Conservation (phyloP, 345 rosid genomes). For the Anastatica hierochuntica region DNA sequence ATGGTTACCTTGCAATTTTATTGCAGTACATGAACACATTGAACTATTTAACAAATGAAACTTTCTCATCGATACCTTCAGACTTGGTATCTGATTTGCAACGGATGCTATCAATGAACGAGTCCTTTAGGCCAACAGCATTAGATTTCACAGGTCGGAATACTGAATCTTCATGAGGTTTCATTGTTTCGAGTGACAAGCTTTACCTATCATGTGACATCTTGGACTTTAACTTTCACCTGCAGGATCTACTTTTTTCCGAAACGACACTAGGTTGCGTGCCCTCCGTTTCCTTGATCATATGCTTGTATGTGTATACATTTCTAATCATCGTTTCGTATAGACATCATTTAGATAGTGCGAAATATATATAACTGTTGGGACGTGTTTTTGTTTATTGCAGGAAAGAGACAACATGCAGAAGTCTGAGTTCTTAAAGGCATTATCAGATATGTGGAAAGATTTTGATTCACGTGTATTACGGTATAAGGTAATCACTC, state of each 20-base stretch:
- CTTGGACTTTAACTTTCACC: constrained; percentile 4
- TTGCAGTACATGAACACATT: constrained; percentile 87
- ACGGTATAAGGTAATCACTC: constrained; percentile 72
- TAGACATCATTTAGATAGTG: too few relatives aligned
- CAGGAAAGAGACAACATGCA: constrained; percentile 98
- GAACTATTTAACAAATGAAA: constrained; percentile 77
- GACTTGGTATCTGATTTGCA: constrained; percentile 84
- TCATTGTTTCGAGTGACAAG: too few relatives aligned
- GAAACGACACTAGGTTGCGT: constrained; percentile 90
- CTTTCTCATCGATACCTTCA: constrained; percentile 73
- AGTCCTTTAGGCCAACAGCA: constrained; percentile 79
- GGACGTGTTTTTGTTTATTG: constrained; percentile 11
- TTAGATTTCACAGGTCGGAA: constrained; percentile 76
- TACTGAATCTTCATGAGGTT: too few relatives aligned
- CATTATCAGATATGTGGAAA: constrained; percentile 98
- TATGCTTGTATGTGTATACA: constrained; percentile 65
- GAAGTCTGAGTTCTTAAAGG: constrained; percentile 97
- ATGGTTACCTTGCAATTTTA: constrained; percentile 6
- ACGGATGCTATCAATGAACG: constrained; percentile 84
- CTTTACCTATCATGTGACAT: not conserved
- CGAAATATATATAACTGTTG: constrained; percentile 2
- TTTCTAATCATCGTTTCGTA: not conserved
- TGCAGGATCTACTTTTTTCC: constrained; percentile 81
- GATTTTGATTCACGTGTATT: constrained; percentile 95
- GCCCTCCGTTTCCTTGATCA: constrained; percentile 99